These are phyloP conservation scores for Cucurbita maxima DNA, from an alignment of 306 rosid species.

Conservation along the genomic window DNA sequence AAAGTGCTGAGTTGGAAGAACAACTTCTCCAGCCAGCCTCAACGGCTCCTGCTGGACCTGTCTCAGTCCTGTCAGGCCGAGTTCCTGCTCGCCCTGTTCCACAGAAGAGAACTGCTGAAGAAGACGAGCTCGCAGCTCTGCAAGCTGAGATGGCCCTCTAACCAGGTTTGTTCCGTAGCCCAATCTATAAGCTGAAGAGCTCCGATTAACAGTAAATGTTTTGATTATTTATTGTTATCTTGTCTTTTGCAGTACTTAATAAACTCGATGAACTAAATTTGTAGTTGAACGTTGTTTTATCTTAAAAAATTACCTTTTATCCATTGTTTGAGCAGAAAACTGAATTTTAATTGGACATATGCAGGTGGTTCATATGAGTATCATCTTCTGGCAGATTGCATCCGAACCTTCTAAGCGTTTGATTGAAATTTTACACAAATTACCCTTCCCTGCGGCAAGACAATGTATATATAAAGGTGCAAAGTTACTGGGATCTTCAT, in stretches of 20 bases:
- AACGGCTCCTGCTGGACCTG: conserved; percentile 75
- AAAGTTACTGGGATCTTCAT: not conserved
- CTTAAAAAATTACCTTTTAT: not conserved
- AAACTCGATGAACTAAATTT: no score
- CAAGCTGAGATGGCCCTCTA: conserved; percentile 99
- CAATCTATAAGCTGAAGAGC: not conserved
- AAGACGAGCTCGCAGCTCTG: conserved; percentile 89
- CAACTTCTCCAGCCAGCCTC: conserved; percentile 92
- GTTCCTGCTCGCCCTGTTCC: conserved; percentile 62
- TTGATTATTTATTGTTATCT: no score
- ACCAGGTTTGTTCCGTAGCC: conserved; percentile 30
- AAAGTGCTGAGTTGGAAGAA: conserved; percentile 95
- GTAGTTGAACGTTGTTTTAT: no score
- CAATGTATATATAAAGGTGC: not conserved
- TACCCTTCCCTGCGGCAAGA: not conserved
- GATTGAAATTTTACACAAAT: not conserved
- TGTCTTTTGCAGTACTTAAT: no score
- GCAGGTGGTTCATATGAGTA: not conserved
- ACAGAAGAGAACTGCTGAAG: conserved; percentile 68
- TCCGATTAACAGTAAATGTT: no score
- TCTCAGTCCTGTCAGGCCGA: conserved; percentile 53
- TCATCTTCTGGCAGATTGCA: not conserved
- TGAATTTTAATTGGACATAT: not conserved
- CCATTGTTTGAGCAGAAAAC: no score
- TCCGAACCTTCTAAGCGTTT: not conserved